Percentiles rank a stretch among this genome's conserved stretches.
Conservation (phyloP, 495 filamentous ascomycete genomes). For the Clohesyomyces aquaticus region DNA sequence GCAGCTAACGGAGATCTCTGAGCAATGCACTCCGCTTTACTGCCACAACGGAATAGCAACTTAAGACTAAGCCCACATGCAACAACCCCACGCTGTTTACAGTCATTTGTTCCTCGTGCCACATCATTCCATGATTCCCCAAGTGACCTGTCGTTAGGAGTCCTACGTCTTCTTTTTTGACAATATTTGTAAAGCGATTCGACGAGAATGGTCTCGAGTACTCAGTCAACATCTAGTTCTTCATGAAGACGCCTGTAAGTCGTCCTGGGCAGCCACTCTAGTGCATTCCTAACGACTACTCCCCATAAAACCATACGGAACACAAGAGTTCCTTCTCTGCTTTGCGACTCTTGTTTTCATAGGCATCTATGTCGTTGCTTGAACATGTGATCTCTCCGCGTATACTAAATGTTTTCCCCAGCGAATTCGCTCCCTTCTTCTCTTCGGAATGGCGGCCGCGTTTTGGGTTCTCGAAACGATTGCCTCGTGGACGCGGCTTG, state of each 20-base stretch:
- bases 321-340: conserved; percentile 19
- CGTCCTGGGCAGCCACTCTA: conserved; percentile 22
- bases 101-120: too few relatives aligned
- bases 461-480: conserved; percentile 29
- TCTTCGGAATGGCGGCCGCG: conserved; percentile 19
- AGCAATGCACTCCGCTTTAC: too few relatives aligned
- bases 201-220: conserved; percentile 29
- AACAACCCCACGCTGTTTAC: too few relatives aligned
- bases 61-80: too few relatives aligned
- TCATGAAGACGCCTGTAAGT: conserved; percentile 30
- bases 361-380: conserved; percentile 46
- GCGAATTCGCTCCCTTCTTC: conserved; percentile 34
- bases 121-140: conserved; percentile 11
- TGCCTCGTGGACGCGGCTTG: conserved; percentile 22
- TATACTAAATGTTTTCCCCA: conserved; percentile 45
- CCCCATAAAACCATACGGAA: conserved; percentile 20
- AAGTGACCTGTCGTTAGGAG: conserved; percentile 9
- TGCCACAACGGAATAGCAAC: too few relatives aligned
- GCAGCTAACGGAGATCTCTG: too few relatives aligned
- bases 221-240: conserved; percentile 26
- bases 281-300: conserved; percentile 25
- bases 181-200: too few relatives aligned
- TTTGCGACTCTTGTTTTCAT: conserved; percentile 41
- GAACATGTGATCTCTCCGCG: conserved; percentile 52
- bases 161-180: conserved; percentile 18